Percentiles rank a stretch among this genome's conserved stretches.
Evolutionary conservation across 2,329 filamentous ascomycete genomes (phyloP).

Genomic region (Pseudogymnoascus sp.): DNA sequence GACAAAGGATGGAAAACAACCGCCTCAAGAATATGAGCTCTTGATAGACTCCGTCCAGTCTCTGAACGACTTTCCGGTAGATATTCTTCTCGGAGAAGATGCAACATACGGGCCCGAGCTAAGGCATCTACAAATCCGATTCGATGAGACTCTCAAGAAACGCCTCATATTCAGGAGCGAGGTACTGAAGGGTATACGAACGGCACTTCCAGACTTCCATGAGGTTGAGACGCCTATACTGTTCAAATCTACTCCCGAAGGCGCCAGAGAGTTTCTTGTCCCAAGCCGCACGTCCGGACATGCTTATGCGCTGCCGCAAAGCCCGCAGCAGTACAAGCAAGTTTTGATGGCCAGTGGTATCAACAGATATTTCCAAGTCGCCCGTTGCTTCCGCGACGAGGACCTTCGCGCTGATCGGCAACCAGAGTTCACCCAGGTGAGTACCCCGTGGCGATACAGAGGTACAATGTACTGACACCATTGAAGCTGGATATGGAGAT

Average conservation of each 20-base stretch:
- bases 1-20: background rate
- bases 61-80: conserved; percentile 66
- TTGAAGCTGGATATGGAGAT: conserved; percentile 82
- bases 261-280: conserved; percentile 88
- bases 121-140: conserved; percentile 79
- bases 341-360: conserved; percentile 91
- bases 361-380: conserved; percentile 81
- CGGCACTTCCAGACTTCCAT: conserved; percentile 18
- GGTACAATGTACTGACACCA: conserved; percentile 10
- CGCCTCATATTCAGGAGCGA: conserved; percentile 63
- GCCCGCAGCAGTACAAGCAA: conserved; percentile 97
- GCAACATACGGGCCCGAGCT: conserved; percentile 64
- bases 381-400: conserved; percentile 91
- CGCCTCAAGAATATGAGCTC: conserved; percentile 43
- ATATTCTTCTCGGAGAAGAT: conserved; percentile 69
- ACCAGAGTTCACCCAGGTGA: conserved; percentile 89
- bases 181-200: conserved; percentile 29
- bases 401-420: conserved; percentile 87
- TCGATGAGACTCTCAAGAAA: conserved; percentile 57
- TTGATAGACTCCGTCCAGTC: conserved; percentile 54
- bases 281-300: conserved; percentile 69
- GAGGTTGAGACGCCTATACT: conserved; percentile 86
- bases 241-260: conserved; percentile 97
- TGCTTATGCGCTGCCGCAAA: conserved; percentile 90
- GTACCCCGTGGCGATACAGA: conserved; percentile 8